phyloP scores from a whole-genome alignment of 495 filamentous ascomycete species.

The Acidiella bohemica region DNA sequence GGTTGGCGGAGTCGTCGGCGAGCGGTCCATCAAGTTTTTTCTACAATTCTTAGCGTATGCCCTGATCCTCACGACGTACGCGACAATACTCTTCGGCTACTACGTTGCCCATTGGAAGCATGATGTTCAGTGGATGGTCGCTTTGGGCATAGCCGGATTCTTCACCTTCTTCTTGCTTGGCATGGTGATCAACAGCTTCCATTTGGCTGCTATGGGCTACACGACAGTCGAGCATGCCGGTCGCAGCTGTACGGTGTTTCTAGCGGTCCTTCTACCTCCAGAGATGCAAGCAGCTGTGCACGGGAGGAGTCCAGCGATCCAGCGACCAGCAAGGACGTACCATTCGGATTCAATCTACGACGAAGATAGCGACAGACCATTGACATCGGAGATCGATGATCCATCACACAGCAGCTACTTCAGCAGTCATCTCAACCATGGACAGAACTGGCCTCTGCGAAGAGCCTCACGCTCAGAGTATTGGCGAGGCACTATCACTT shows the following conservation, averaged over 20 bases:
- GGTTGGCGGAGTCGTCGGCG: constrained; percentile 79
- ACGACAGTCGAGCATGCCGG: constrained; percentile 73
- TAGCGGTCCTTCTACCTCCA: constrained; percentile 51
- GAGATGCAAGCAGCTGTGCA: constrained; percentile 9
- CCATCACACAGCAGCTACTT: constrained; percentile 19
- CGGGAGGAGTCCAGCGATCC: not conserved
- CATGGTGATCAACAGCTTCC: constrained; percentile 58
- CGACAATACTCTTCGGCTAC: constrained; percentile 45
- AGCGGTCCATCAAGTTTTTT: constrained; percentile 81
- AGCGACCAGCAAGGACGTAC: not conserved
- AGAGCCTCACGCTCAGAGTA: constrained; percentile 6
- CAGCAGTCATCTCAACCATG: not conserved
- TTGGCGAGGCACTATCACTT: constrained; percentile 18
- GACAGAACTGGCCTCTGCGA: constrained; percentile 1
- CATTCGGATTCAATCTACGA: not conserved
- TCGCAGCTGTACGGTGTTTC: constrained; percentile 47
- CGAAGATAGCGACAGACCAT: constrained; percentile 6
- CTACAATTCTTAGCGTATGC: constrained; percentile 69
- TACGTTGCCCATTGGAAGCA: constrained; percentile 28
- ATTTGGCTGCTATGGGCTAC: constrained; percentile 54
- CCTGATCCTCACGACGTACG: constrained; percentile 49
- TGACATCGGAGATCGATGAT: constrained; percentile 19
- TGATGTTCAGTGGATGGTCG: constrained; percentile 42
- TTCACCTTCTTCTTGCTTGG: constrained; percentile 50
- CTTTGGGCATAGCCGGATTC: constrained; percentile 31